Evolutionary conservation across 345 rosid species (phyloP).

Genomic region (Pugionium cornutum): DNA sequence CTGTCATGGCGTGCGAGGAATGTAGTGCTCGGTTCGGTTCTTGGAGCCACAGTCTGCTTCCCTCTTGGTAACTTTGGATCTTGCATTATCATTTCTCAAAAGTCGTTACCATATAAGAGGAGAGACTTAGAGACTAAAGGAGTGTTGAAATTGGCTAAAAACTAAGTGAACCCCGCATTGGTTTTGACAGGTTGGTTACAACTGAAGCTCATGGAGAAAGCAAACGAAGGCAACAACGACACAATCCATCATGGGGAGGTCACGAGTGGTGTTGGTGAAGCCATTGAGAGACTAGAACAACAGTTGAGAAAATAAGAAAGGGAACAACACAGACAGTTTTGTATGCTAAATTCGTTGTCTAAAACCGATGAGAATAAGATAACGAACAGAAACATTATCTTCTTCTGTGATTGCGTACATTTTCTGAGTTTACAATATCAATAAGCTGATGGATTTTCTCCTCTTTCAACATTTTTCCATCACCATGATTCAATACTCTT

Average conservation of each 20-base stretch:
- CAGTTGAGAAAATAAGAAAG: slow-evolving; percentile 49
- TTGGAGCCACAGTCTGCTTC: slow-evolving; percentile 76
- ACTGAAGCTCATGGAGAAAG: slow-evolving; percentile 82
- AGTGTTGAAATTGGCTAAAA: neutral
- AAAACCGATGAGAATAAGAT: slow-evolving; percentile 22
- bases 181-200: slow-evolving; percentile 71
- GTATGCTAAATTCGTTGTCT: slow-evolving; percentile 8
- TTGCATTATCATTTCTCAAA: slow-evolving; percentile 3
- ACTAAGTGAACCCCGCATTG: slow-evolving; percentile 1
- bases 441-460: neutral
- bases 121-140: neutral
- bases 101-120: neutral
- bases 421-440: neutral
- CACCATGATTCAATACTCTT: slow-evolving; percentile 56
- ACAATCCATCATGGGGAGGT: slow-evolving; percentile 42
- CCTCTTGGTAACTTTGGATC: slow-evolving; percentile 62
- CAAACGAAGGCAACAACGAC: slow-evolving; percentile 55
- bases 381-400: slow-evolving; percentile 2
- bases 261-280: slow-evolving; percentile 70
- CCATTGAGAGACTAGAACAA: slow-evolving; percentile 79
- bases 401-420: slow-evolving; percentile 16
- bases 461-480: slow-evolving; percentile 18
- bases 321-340: slow-evolving; percentile 22
- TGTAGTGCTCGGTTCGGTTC: slow-evolving; percentile 71
- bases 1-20: slow-evolving; percentile 80